Conservation (phyloP, 495 filamentous ascomycete species). For the Lasiosphaeria miniovina region DNA sequence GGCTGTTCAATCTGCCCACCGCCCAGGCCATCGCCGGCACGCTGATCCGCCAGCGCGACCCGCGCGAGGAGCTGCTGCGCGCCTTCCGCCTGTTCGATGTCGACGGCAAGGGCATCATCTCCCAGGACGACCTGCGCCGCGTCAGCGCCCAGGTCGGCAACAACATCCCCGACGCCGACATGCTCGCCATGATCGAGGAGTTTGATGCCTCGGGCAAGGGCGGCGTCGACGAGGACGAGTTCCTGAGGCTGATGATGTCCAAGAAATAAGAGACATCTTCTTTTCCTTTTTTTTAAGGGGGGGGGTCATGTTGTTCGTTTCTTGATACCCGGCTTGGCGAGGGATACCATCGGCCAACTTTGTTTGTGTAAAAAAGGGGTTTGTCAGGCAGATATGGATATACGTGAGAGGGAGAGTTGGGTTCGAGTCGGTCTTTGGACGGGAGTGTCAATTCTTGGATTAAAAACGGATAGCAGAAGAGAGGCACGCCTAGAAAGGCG, state of each 20-base stretch:
- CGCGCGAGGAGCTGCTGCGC: slow-evolving; percentile 83
- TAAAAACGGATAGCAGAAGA: no score
- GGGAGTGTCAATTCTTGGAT: no score
- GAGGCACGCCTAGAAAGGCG: no score
- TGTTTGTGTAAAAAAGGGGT: no score
- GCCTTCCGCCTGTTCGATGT: slow-evolving; percentile 87
- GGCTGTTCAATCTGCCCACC: slow-evolving; percentile 33
- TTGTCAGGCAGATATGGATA: no score
- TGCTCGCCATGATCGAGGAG: slow-evolving; percentile 96
- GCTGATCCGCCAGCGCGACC: slow-evolving; percentile 77
- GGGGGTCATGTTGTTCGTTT: not conserved
- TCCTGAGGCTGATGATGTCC: slow-evolving; percentile 55
- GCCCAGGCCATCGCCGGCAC: slow-evolving; percentile 79
- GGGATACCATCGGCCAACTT: no score
- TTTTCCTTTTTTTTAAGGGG: slow-evolving; percentile 7
- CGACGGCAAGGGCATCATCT: slow-evolving; percentile 76
- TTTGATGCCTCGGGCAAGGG: slow-evolving; percentile 94
- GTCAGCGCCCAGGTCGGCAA: slow-evolving; percentile 92
- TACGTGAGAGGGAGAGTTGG: no score
- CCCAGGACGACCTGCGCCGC: slow-evolving; percentile 75
- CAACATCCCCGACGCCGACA: slow-evolving; percentile 85
- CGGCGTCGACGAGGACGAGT: slow-evolving; percentile 85
- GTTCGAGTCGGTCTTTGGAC: no score
- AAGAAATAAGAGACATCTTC: slow-evolving; percentile 19
- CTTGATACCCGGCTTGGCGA: no score